Evolutionary conservation across 1,139 yeast genomes (phyloP).

Genomic region (Geotrichum europaeum): DNA sequence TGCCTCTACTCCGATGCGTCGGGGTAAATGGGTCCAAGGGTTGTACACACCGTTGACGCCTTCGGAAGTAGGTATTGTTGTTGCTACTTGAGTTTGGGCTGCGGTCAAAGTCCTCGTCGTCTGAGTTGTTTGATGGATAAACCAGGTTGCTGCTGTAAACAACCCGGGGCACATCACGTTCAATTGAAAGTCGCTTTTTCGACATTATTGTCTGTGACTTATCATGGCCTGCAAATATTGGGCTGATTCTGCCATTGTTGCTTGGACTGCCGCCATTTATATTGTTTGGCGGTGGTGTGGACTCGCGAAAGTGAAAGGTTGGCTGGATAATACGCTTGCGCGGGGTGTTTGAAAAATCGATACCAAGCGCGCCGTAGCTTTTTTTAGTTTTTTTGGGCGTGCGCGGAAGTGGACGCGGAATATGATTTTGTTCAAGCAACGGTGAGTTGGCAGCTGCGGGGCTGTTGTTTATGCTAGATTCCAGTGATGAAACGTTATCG

Average conservation of each 20-base stretch:
- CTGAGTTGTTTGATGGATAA: slow-evolving; percentile 1
- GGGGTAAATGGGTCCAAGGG: not conserved
- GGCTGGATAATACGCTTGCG: not conserved
- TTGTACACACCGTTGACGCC: not conserved
- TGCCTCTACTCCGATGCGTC: not conserved
- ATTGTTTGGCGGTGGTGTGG: not conserved
- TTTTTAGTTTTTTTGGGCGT: not conserved
- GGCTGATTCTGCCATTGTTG: not conserved
- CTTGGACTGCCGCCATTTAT: not conserved
- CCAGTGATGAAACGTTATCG: not conserved
- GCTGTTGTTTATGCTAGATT: not conserved
- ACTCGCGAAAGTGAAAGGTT: not conserved
- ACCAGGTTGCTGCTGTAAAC: not conserved
- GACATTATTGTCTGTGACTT: not conserved
- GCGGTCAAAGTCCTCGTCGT: slow-evolving; percentile 1
- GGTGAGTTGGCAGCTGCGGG: not conserved
- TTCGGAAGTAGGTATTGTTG: not conserved
- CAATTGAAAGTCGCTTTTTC: not conserved
- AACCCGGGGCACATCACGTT: not conserved
- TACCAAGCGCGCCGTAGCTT: not conserved
- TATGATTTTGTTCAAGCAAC: not conserved
- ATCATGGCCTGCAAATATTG: not conserved
- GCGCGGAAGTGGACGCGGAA: not conserved
- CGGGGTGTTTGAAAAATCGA: not conserved
- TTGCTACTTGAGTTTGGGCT: not conserved